These are phyloP conservation scores for Aaosphaeria arxii DNA, from an alignment of 2,329 filamentous ascomycete genomes.

Conservation along the genomic window DNA sequence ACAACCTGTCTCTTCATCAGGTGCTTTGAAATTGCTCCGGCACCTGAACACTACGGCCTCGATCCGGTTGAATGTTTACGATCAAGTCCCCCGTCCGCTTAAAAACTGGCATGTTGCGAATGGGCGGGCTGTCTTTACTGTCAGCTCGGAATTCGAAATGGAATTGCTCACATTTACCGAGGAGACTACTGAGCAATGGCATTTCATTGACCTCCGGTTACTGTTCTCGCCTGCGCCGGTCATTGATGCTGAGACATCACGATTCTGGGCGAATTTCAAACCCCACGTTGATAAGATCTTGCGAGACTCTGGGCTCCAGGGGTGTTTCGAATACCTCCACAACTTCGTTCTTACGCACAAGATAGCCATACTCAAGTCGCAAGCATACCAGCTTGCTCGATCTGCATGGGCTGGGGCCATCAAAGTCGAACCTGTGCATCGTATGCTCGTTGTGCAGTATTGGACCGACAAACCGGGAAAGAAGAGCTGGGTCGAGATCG, in stretches of 20 bases:
- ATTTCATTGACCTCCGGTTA: conserved; percentile 90
- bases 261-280: conserved; percentile 66
- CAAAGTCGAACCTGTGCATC: conserved; percentile 73
- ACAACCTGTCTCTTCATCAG: conserved; percentile 65
- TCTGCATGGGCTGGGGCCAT: conserved; percentile 76
- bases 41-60: conserved; percentile 82
- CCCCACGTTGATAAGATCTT: conserved; percentile 69
- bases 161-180: conserved; percentile 90
- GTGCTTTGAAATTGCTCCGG: conserved; percentile 71
- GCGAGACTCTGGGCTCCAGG: conserved; percentile 65
- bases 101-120: conserved; percentile 73
- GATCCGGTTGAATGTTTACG: conserved; percentile 79
- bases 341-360: conserved; percentile 88
- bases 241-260: conserved; percentile 54
- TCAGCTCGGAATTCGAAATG: conserved; percentile 83
- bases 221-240: conserved; percentile 67
- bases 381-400: conserved; percentile 68
- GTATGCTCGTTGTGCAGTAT: conserved; percentile 85
- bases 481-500: conserved; percentile 91
- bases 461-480: conserved; percentile 70
- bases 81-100: conserved; percentile 77
- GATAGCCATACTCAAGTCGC: conserved; percentile 74
- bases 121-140: conserved; percentile 85
- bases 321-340: conserved; percentile 84
- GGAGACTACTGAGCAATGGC: conserved; percentile 78